These are phyloP conservation scores for Solanum aculeatissimum DNA, from an alignment of 305 asterid species.

Conservation along the genomic window DNA sequence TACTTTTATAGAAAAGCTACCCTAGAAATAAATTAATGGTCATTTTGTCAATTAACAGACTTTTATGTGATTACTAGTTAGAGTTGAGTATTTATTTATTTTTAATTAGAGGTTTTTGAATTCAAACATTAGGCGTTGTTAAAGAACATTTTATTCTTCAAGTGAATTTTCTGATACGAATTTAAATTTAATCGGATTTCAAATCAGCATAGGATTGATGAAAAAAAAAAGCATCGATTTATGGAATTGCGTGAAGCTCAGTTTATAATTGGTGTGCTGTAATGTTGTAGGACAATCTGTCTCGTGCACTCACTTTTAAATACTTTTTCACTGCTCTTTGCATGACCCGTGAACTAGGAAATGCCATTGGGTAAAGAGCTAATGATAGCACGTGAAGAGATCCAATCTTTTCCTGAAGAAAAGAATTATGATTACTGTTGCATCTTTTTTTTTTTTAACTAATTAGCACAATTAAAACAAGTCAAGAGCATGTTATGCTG, in stretches of 20 bases:
- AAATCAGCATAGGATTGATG: neutral
- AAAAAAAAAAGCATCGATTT: neutral
- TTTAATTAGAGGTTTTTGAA: neutral
- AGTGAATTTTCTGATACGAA: neutral
- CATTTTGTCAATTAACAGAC: neutral
- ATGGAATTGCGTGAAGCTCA: neutral
- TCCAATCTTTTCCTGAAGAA: neutral
- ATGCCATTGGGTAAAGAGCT: neutral
- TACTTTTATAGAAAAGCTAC: neutral
- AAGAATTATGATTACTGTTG: neutral
- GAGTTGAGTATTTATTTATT: neutral
- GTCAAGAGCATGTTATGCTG: neutral
- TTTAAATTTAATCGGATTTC: neutral
- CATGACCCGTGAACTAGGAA: constrained; percentile 3
- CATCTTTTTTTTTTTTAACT: neutral
- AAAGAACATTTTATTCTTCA: neutral
- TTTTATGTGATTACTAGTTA: neutral
- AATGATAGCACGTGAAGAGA: constrained; percentile 1
- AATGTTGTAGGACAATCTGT: neutral
- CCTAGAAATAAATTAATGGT: neutral
- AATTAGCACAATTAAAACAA: neutral
- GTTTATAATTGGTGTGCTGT: neutral
- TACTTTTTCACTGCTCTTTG: neutral
- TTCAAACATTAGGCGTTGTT: neutral
- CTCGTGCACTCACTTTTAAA: neutral